Conservation (phyloP, 495 filamentous ascomycete genomes). For the Tuber microsphaerosporum region DNA sequence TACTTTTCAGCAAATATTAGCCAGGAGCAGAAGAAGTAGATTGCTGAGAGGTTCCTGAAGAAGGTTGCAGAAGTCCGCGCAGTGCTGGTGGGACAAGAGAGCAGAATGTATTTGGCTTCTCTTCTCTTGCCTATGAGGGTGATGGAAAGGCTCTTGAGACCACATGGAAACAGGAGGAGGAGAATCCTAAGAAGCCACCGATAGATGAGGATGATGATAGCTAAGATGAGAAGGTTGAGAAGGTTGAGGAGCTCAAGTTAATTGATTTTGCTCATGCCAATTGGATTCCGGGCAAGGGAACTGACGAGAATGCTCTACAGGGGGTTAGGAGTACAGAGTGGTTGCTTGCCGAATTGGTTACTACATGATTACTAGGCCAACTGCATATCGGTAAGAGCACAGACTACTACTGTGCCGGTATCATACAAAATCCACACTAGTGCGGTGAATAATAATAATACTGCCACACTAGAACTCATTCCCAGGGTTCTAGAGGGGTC, state of each 20-base stretch:
- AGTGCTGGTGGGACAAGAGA: conserved; percentile 67
- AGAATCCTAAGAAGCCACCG: conserved; percentile 41
- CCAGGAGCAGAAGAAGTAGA: conserved; percentile 48
- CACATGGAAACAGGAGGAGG: conserved; percentile 57
- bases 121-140: conserved; percentile 85
- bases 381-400: too few relatives aligned
- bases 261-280: conserved; percentile 95
- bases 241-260: conserved; percentile 73
- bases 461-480: too few relatives aligned
- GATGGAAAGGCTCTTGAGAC: conserved; percentile 61
- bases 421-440: too few relatives aligned
- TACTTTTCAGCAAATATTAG: conserved; percentile 62
- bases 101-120: conserved; percentile 88
- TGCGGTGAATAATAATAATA: too few relatives aligned
- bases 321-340: conserved; percentile 68
- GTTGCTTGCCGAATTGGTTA: conserved; percentile 60
- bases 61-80: conserved; percentile 60
- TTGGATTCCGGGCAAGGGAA: conserved; percentile 77
- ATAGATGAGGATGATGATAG: conserved; percentile 55
- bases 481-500: background rate
- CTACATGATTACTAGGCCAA: conserved; percentile 15
- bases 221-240: conserved; percentile 59
- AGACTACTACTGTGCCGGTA: too few relatives aligned
- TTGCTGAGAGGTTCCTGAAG: conserved; percentile 58
- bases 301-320: conserved; percentile 73